phyloP scores from a whole-genome alignment of 768 basidiomycete genomes.

The Lactifluus volemus region DNA sequence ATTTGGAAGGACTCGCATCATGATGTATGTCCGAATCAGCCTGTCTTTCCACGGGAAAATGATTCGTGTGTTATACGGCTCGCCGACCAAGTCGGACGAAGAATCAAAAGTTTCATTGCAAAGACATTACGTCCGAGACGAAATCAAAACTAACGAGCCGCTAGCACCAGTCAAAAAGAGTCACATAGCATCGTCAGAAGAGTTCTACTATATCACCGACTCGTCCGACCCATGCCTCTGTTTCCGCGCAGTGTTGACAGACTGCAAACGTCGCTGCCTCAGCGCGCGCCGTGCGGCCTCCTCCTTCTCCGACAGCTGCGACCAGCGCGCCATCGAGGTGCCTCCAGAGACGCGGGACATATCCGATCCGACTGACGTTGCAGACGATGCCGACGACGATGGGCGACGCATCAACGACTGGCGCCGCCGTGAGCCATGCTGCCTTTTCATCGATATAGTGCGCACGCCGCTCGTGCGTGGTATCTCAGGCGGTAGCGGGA shows the following conservation, averaged over 20 bases:
- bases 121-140: not conserved
- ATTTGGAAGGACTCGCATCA: no score
- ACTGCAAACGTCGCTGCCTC: slow-evolving; percentile 10
- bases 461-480: not conserved
- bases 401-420: not conserved
- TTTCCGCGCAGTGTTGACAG: not conserved
- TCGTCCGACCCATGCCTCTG: not conserved
- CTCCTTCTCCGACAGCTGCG: slow-evolving; percentile 16
- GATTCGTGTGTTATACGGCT: not conserved
- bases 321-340: not conserved
- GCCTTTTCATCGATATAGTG: not conserved
- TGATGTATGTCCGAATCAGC: no score
- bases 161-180: not conserved
- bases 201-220: not conserved
- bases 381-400: slow-evolving; percentile 4
- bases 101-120: not conserved
- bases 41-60: not conserved
- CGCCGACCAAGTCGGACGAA: not conserved
- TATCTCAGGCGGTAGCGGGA: not conserved
- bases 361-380: slow-evolving; percentile 18
- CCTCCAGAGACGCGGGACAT: slow-evolving; percentile 14
- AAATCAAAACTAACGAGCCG: not conserved
- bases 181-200: not conserved
- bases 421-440: slow-evolving; percentile 1
- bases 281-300: slow-evolving; percentile 14